Percentiles rank a stretch among this genome's conserved stretches.
Evolutionary conservation across 2,329 filamentous ascomycete species (phyloP).

Genomic region (Tolypocladium pustulatum): DNA sequence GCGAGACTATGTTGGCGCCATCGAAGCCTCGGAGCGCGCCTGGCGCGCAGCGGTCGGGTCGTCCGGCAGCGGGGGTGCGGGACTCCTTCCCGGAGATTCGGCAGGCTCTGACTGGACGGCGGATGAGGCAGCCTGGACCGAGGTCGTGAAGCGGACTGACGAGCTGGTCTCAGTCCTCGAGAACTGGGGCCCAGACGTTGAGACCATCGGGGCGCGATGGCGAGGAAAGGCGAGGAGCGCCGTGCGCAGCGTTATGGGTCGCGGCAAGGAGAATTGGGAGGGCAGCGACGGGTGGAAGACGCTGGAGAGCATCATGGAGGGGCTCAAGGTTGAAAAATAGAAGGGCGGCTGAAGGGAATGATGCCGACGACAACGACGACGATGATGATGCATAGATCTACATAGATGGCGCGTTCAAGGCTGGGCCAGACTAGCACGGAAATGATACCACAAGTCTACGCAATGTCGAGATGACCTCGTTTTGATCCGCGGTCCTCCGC

Average conservation of each 20-base stretch:
- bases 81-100: constrained; percentile 29
- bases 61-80: constrained; percentile 31
- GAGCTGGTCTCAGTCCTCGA: constrained; percentile 76
- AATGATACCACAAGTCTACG: not conserved
- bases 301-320: constrained; percentile 46
- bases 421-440: not conserved
- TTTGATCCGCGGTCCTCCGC: not conserved
- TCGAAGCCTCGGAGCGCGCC: constrained; percentile 79
- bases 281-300: constrained; percentile 57
- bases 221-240: constrained; percentile 80
- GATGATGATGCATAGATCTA: not conserved
- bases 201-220: constrained; percentile 70
- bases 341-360: not conserved
- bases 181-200: constrained; percentile 57
- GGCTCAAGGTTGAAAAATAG: constrained; percentile 30
- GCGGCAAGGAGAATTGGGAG: constrained; percentile 76
- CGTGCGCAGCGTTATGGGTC: constrained; percentile 71
- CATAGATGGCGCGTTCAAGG: not conserved
- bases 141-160: constrained; percentile 67
- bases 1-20: constrained; percentile 56
- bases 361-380: not conserved
- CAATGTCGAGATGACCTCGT: not conserved
- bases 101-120: constrained; percentile 29
- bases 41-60: constrained; percentile 64
- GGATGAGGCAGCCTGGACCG: constrained; percentile 55